phyloP scores from a whole-genome alignment of 73 alveolate species.

The Paramecium tetraurelia region DNA sequence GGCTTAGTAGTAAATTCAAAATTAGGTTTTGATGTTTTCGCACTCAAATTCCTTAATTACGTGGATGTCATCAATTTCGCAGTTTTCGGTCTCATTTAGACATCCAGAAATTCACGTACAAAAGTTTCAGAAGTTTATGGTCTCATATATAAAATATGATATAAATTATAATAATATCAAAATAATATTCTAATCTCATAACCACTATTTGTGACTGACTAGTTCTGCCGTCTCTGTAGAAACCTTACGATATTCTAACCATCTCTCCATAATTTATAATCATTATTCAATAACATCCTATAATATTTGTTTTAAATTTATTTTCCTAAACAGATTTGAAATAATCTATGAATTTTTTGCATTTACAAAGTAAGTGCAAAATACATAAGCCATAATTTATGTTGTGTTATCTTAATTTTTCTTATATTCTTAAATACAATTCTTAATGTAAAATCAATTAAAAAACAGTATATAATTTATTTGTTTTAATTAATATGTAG shows the following conservation, averaged over 20 bases:
- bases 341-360: neutral
- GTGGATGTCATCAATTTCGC: conserved; percentile 29
- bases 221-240: neutral
- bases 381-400: too few relatives aligned
- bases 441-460: too few relatives aligned
- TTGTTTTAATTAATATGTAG: too few relatives aligned
- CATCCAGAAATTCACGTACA: neutral
- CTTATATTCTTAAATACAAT: too few relatives aligned
- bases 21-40: neutral
- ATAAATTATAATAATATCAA: neutral
- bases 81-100: neutral
- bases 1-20: conserved; percentile 8
- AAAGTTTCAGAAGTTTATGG: conserved; percentile 26
- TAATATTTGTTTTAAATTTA: too few relatives aligned
- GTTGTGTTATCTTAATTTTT: too few relatives aligned
- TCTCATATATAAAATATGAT: neutral
- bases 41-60: conserved; percentile 1
- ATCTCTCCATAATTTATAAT: too few relatives aligned
- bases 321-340: neutral
- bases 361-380: too few relatives aligned
- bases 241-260: too few relatives aligned
- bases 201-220: neutral
- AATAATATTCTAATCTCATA: neutral
- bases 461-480: too few relatives aligned
- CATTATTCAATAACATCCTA: too few relatives aligned